Conservation (phyloP, 495 filamentous ascomycete genomes). For the Entonaema liquescens region DNA sequence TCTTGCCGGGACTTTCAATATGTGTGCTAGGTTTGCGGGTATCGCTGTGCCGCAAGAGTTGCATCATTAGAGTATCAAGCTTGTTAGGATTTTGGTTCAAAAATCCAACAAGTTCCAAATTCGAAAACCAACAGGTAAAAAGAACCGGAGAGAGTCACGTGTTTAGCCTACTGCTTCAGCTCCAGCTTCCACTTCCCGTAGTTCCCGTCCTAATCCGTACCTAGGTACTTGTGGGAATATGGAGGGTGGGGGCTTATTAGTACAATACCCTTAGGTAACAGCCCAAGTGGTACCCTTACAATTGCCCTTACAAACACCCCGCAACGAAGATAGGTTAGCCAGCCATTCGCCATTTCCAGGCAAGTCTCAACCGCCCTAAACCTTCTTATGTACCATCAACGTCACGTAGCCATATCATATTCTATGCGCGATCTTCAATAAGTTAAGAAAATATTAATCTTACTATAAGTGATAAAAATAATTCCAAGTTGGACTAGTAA, state of each 20-base stretch:
- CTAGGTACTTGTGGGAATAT: background rate
- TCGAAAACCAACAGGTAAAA: background rate
- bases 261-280: background rate
- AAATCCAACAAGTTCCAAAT: slow-evolving; percentile 24
- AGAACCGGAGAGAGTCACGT: background rate
- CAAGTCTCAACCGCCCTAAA: background rate
- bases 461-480: background rate
- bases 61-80: slow-evolving; percentile 35
- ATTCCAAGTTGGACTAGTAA: background rate
- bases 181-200: no score
- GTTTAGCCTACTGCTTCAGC: background rate
- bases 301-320: no score
- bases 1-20: background rate
- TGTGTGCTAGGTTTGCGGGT: slow-evolving; percentile 6
- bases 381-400: background rate
- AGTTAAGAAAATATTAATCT: background rate
- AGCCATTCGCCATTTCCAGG: background rate
- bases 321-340: no score
- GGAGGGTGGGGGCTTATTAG: background rate
- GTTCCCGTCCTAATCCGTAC: no score
- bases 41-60: slow-evolving; percentile 34
- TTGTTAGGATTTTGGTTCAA: slow-evolving; percentile 28
- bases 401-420: background rate
- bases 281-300: no score
- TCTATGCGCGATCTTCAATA: background rate